Percentiles rank a stretch among this genome's conserved stretches.
These are phyloP conservation scores for Thozetella sp. DNA, from an alignment of 495 filamentous ascomycete species.

Conservation along the genomic window DNA sequence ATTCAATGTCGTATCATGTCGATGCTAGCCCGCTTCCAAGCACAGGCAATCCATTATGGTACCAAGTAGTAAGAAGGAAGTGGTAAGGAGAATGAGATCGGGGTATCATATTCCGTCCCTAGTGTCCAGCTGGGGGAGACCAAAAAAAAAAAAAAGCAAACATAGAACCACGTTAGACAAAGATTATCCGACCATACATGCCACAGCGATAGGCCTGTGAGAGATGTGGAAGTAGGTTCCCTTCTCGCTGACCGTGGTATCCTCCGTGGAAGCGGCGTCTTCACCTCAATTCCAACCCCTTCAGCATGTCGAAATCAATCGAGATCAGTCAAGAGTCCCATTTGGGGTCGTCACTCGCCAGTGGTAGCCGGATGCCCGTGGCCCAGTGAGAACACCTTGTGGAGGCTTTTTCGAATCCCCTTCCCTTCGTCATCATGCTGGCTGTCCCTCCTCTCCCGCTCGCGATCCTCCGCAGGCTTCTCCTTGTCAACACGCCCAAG, in stretches of 20 bases:
- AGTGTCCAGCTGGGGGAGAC: neutral
- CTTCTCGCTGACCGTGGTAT: neutral
- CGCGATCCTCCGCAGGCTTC: constrained; percentile 28
- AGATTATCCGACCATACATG: too few species aligned
- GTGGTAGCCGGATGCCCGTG: constrained; percentile 17
- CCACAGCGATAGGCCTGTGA: too few species aligned
- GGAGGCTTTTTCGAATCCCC: constrained; percentile 39
- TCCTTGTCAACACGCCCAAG: constrained; percentile 14
- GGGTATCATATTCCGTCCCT: constrained; percentile 2
- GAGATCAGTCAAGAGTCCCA: constrained; percentile 2
- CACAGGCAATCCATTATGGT: neutral
- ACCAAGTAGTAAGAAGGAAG: too few species aligned
- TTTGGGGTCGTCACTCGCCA: neutral
- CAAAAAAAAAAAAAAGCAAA: neutral
- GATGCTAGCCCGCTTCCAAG: neutral
- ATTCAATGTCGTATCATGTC: neutral
- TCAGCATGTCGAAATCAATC: neutral
- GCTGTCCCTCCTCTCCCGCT: constrained; percentile 38
- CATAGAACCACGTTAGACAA: too few species aligned
- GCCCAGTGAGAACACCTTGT: constrained; percentile 37
- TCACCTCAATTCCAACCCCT: too few species aligned
- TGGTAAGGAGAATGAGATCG: neutral
- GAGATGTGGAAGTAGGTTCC: too few species aligned
- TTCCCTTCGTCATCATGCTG: constrained; percentile 47
- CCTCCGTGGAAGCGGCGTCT: too few species aligned